phyloP scores from a whole-genome alignment of 2,329 filamentous ascomycete species.

The Cryphonectria japonica region DNA sequence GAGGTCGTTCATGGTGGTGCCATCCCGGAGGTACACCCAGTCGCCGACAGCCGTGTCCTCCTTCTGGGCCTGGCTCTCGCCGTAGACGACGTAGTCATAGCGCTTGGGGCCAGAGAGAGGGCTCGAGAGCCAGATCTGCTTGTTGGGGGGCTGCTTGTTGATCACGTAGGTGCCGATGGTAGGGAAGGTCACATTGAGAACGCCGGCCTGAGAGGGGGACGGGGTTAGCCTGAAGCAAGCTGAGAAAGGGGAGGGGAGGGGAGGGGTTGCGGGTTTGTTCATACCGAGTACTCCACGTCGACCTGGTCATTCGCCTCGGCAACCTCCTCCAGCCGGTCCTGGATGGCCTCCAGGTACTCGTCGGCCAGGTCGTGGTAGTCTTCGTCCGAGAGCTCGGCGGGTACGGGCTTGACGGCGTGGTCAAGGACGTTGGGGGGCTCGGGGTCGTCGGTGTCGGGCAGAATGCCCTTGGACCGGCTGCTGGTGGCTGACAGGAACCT shows the following conservation, averaged over 20 bases:
- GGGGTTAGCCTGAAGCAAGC: background rate
- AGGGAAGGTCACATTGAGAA: slow-evolving; percentile 75
- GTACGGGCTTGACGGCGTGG: slow-evolving; percentile 38
- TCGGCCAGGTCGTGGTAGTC: slow-evolving; percentile 82
- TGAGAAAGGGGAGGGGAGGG: background rate
- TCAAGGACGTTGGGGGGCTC: slow-evolving; percentile 46
- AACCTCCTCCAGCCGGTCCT: slow-evolving; percentile 68
- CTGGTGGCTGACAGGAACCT: slow-evolving; percentile 40
- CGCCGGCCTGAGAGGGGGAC: slow-evolving; percentile 67
- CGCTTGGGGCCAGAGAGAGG: slow-evolving; percentile 90
- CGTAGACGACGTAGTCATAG: slow-evolving; percentile 82
- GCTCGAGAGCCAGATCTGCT: slow-evolving; percentile 95
- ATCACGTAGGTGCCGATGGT: slow-evolving; percentile 83
- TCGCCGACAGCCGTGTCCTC: slow-evolving; percentile 73
- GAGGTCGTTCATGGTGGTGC: slow-evolving; percentile 72
- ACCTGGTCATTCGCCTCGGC: slow-evolving; percentile 75
- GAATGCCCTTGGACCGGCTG: slow-evolving; percentile 53
- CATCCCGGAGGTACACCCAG: slow-evolving; percentile 90
- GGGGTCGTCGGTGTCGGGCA: slow-evolving; percentile 62
- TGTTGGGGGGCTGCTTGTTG: slow-evolving; percentile 98
- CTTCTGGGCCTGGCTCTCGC: slow-evolving; percentile 77
- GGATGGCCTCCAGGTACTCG: slow-evolving; percentile 65
- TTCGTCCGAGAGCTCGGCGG: slow-evolving; percentile 68
- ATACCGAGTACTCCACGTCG: slow-evolving; percentile 87
- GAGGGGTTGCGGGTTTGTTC: slow-evolving; percentile 38